phyloP scores from a whole-genome alignment of 441 rosid species.

The Gossypium lobatum region DNA sequence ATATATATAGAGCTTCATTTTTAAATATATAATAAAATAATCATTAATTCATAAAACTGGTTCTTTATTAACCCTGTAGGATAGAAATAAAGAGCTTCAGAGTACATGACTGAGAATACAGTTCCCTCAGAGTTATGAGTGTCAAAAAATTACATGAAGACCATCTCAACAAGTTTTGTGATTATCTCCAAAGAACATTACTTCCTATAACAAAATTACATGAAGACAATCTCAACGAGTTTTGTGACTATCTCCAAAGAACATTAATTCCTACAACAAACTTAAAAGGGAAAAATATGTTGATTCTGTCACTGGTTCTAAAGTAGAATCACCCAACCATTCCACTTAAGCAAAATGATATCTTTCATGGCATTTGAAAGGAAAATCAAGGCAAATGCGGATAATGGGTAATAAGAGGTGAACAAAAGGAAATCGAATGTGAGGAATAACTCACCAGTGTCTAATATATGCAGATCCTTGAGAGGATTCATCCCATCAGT shows the following conservation, averaged over 20 bases:
- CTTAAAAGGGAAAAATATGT: background rate
- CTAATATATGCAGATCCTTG: conserved; percentile 71
- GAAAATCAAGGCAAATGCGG: background rate
- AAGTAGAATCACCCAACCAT: background rate
- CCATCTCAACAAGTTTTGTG: background rate
- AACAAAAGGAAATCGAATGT: background rate
- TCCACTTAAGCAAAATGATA: background rate
- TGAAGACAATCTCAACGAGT: background rate
- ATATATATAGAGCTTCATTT: background rate
- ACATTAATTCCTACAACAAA: background rate
- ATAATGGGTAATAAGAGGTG: background rate
- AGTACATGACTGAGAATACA: background rate
- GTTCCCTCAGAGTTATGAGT: background rate
- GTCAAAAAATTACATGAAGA: background rate
- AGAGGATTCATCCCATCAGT: conserved; percentile 85
- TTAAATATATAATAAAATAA: background rate
- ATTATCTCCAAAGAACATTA: background rate
- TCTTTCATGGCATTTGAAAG: background rate
- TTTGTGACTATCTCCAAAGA: background rate
- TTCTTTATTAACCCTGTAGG: background rate
- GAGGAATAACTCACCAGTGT: conserved; percentile 58
- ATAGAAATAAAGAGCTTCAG: background rate
- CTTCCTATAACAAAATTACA: background rate
- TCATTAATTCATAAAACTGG: background rate
- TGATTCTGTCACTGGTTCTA: background rate